Evolutionary conservation across 2,329 filamentous ascomycete genomes (phyloP).

Genomic region (Colletotrichum somersetense): DNA sequence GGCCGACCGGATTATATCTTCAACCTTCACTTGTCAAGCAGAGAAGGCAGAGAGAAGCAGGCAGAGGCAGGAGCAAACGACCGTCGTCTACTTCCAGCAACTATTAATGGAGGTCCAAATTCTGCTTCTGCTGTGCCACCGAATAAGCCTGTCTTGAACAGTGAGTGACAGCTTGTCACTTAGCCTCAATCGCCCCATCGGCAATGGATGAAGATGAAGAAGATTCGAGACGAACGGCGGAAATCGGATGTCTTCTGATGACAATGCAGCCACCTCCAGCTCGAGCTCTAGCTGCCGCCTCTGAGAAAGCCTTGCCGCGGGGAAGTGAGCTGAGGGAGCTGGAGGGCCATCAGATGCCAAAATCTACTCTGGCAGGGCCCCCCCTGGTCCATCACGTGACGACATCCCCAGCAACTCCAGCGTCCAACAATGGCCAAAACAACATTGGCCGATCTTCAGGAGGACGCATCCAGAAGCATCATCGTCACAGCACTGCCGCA

Average conservation of each 20-base stretch:
- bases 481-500: constrained; percentile 47
- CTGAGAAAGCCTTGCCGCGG: constrained; percentile 15
- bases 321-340: constrained; percentile 1
- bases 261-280: neutral
- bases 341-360: neutral
- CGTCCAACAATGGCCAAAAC: constrained; percentile 31
- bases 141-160: neutral
- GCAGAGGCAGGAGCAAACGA: neutral
- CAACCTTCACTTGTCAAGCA: neutral
- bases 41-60: neutral
- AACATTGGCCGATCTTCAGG: constrained; percentile 38
- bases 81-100: neutral
- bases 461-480: constrained; percentile 29
- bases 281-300: neutral
- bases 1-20: neutral
- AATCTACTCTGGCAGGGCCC: constrained; percentile 1
- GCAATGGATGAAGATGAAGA: neutral
- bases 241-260: neutral
- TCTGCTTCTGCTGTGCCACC: neutral
- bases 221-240: neutral
- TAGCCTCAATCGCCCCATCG: neutral
- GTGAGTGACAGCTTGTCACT: too few relatives aligned
- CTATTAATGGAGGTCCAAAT: neutral
- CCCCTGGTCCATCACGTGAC: constrained; percentile 26
- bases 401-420: constrained; percentile 17